Evolutionary conservation across 1,284 basidiomycete species (phyloP).

Genomic region (Pseudomicrostroma phylloplanum): DNA sequence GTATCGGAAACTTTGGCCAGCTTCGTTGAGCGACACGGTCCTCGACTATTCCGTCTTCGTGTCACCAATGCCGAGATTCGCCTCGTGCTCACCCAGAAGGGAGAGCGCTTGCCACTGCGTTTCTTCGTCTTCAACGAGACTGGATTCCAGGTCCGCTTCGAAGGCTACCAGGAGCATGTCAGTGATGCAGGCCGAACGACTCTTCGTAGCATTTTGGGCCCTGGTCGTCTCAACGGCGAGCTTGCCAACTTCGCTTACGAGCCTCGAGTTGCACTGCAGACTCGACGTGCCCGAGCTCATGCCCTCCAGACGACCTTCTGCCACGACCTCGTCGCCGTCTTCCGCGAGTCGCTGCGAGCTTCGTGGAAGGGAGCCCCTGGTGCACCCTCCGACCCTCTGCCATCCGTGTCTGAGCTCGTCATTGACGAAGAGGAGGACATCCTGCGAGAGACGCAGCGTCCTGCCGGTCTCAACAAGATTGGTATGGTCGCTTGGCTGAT

Average conservation of each 20-base stretch:
- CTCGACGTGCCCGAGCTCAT: slow-evolving; percentile 98
- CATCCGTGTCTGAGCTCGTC: slow-evolving; percentile 78
- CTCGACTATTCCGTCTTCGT: slow-evolving; percentile 93
- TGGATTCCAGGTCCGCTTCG: slow-evolving; percentile 96
- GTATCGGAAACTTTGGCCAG: slow-evolving; percentile 90
- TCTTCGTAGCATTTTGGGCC: slow-evolving; percentile 63
- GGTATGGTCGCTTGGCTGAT: slow-evolving; percentile 99
- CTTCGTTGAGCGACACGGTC: slow-evolving; percentile 89
- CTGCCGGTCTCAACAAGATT: slow-evolving; percentile 86
- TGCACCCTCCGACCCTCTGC: slow-evolving; percentile 61
- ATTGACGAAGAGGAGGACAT: slow-evolving; percentile 85
- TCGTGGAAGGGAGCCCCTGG: slow-evolving; percentile 73
- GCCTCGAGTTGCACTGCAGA: slow-evolving; percentile 97
- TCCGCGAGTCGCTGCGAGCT: slow-evolving; percentile 91
- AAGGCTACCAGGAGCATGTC: slow-evolving; percentile 96
- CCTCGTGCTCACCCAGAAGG: slow-evolving; percentile 83
- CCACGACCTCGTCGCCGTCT: slow-evolving; percentile 95
- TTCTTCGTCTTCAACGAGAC: slow-evolving; percentile 98
- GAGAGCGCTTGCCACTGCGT: slow-evolving; percentile 78
- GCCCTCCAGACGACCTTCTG: slow-evolving; percentile 96
- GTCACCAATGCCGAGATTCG: slow-evolving; percentile 97
- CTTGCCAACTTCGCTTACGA: slow-evolving; percentile 62
- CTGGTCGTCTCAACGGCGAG: slow-evolving; percentile 17
- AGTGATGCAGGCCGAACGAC: slow-evolving; percentile 91
- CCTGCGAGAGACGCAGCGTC: slow-evolving; percentile 79